Conservation (phyloP, 257 asterid species). For the Knoxia roxburghii region DNA sequence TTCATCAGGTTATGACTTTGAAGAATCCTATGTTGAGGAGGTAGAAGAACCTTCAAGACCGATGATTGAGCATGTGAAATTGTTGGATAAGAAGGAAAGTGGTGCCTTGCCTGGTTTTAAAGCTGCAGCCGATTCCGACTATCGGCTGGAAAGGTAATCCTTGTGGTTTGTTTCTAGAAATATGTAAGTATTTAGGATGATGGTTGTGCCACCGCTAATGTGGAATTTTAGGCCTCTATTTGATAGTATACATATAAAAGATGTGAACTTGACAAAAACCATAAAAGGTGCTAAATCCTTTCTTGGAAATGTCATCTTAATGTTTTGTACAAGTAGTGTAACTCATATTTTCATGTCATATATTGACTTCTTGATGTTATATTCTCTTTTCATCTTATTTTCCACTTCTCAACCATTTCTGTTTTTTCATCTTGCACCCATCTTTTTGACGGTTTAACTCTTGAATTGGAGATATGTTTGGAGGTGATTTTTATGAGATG, state of each 20-base stretch:
- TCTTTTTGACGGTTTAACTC: background rate
- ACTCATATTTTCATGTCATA: background rate
- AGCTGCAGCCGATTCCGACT: constrained; percentile 62
- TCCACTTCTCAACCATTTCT: background rate
- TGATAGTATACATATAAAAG: background rate
- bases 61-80: constrained; percentile 43
- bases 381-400: background rate
- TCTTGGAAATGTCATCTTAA: background rate
- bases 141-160: constrained; percentile 60
- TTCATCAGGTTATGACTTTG: constrained; percentile 68
- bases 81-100: constrained; percentile 48
- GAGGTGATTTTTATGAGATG: background rate
- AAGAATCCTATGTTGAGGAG: constrained; percentile 70
- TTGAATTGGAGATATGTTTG: background rate
- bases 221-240: background rate
- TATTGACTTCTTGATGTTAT: background rate
- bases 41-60: constrained; percentile 73
- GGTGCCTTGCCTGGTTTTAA: constrained; percentile 71
- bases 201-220: constrained; percentile 2
- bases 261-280: constrained; percentile 1
- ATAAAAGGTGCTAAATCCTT: background rate
- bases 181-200: background rate
- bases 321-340: background rate
- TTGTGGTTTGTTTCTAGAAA: background rate
- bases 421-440: background rate